A percentile compares a stretch with the other conserved stretches of the same genome.
phyloP scores from a whole-genome alignment of 2,329 filamentous ascomycete species.

The Amylocarpus encephaloides region DNA sequence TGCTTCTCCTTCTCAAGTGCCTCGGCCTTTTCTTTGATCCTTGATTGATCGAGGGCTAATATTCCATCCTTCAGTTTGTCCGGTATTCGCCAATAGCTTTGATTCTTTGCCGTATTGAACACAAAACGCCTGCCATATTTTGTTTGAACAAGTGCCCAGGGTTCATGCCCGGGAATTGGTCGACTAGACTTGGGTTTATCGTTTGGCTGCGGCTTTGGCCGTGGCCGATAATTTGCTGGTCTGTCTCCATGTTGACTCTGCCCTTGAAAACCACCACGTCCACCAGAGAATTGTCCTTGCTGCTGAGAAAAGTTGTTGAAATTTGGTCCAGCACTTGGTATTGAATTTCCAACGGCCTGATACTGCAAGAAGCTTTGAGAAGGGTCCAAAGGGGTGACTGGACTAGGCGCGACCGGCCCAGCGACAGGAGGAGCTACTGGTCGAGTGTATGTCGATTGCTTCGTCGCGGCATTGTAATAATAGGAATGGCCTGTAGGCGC shows the following conservation, averaged over 20 bases:
- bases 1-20: constrained; percentile 24
- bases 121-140: constrained; percentile 86
- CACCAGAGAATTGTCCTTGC: constrained; percentile 22
- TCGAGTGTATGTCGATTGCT: constrained; percentile 80
- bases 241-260: constrained; percentile 40
- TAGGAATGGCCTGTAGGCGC: constrained; percentile 79
- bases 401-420: constrained; percentile 7
- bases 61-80: constrained; percentile 78
- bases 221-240: constrained; percentile 46
- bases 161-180: constrained; percentile 70
- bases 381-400: constrained; percentile 27
- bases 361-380: constrained; percentile 39
- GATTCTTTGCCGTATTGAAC: constrained; percentile 77
- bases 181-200: constrained; percentile 80
- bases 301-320: constrained; percentile 24
- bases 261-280: constrained; percentile 36
- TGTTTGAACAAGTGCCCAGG: constrained; percentile 91
- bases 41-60: constrained; percentile 63
- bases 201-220: constrained; percentile 51
- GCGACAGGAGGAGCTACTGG: constrained; percentile 43
- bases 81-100: constrained; percentile 94
- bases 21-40: constrained; percentile 52
- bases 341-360: constrained; percentile 35
- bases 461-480: constrained; percentile 77
- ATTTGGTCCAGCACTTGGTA: constrained; percentile 32